Conservation (phyloP, 164 flowering plant species). For the Akebia trifoliata region DNA sequence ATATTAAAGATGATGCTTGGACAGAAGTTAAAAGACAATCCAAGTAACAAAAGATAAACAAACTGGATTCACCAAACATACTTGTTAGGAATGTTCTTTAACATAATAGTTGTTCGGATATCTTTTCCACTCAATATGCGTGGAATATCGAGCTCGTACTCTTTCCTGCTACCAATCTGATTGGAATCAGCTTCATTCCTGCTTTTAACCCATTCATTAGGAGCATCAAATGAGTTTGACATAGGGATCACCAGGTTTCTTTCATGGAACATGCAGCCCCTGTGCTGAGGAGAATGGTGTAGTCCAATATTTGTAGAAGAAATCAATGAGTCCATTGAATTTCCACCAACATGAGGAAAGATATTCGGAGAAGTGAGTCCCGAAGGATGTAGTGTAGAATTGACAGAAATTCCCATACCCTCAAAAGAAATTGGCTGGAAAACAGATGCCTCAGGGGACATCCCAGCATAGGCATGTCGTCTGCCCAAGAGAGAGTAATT, state of each 20-base stretch:
- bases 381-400: conserved; percentile 45
- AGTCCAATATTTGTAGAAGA: conserved; percentile 45
- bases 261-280: conserved; percentile 60
- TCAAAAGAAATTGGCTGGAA: conserved; percentile 78
- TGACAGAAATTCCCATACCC: conserved; percentile 46
- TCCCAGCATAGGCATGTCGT: conserved; percentile 54
- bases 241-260: too few relatives aligned
- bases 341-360: conserved; percentile 55
- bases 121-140: conserved; percentile 69
- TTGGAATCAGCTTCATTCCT: conserved; percentile 46
- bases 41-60: background rate
- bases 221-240: conserved; percentile 55
- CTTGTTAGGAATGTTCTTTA: conserved; percentile 93
- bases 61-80: too few relatives aligned
- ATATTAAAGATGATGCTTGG: too few relatives aligned
- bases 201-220: conserved; percentile 54
- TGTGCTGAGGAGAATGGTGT: conserved; percentile 64
- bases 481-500: conserved; percentile 80
- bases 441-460: conserved; percentile 56
- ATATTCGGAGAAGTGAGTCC: conserved; percentile 65
- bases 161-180: conserved; percentile 63
- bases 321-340: conserved; percentile 48
- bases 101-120: conserved; percentile 73
- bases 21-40: background rate
- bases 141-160: conserved; percentile 75